These are phyloP conservation scores for Pichia kudriavzevii DNA, from an alignment of 1,139 yeast genomes.

Conservation along the genomic window DNA sequence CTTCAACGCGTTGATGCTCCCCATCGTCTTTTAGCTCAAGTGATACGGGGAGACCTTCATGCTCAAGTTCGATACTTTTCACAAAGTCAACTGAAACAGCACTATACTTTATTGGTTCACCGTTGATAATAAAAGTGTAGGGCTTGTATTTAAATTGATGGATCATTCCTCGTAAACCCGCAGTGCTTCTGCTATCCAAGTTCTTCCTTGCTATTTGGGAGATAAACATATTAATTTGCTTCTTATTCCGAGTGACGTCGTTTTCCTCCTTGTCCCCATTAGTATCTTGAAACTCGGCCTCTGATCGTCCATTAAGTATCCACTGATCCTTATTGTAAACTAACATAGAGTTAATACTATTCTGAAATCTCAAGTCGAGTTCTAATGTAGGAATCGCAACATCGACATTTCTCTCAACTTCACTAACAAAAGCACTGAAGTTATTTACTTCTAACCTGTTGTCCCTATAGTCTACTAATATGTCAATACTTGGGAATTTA, in stretches of 20 bases:
- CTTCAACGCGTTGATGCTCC: slow-evolving; percentile 19
- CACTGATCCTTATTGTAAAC: slow-evolving; percentile 17
- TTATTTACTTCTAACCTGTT: slow-evolving; percentile 21
- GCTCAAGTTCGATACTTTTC: slow-evolving; percentile 36
- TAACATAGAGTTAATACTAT: slow-evolving; percentile 22
- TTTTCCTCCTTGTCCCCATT: slow-evolving; percentile 4
- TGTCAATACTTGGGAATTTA: slow-evolving; percentile 42
- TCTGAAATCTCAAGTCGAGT: slow-evolving; percentile 24
- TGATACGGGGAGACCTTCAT: slow-evolving; percentile 22
- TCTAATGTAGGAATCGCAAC: slow-evolving; percentile 19
- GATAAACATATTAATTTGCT: slow-evolving; percentile 9
- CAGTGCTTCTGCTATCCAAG: slow-evolving; percentile 8
- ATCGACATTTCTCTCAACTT: slow-evolving; percentile 20
- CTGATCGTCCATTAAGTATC: slow-evolving; percentile 11
- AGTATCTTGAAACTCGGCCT: slow-evolving; percentile 5
- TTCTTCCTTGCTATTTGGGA: slow-evolving; percentile 12
- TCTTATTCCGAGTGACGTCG: slow-evolving; percentile 7
- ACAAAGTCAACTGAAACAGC: slow-evolving; percentile 23
- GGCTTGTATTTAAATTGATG: slow-evolving; percentile 11
- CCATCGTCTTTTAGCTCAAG: slow-evolving; percentile 23
- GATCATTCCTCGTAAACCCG: slow-evolving; percentile 9
- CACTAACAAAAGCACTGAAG: slow-evolving; percentile 20
- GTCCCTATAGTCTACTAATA: slow-evolving; percentile 38
- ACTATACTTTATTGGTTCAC: slow-evolving; percentile 8
- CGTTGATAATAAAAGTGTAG: slow-evolving; percentile 8